Base-by-base conservation (phyloP, 1,284 basidiomycete species). In the Sporisorium sorghi region DNA sequence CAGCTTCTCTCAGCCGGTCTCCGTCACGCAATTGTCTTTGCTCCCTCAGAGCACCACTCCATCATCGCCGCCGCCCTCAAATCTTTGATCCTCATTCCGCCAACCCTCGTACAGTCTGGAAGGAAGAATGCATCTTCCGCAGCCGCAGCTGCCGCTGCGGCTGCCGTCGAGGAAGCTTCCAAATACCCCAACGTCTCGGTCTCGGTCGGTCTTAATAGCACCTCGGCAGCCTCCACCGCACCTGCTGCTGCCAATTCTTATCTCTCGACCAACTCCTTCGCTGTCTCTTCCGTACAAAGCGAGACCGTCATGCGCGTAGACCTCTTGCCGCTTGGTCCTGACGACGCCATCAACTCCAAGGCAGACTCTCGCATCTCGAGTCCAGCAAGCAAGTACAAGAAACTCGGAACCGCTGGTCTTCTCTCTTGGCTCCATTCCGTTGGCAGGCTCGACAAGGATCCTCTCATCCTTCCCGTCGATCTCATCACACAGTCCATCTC, bases 391-490 rank as follows among this genome's bases (percentile, higher is more conserved):
- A 70, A 66, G 30, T 70, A 66, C 58, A 70, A 70, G 51, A 70
- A 57, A 33, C 73, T 78, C 49, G 82, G 83, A 24, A 83, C 82
- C 10, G 81, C 83, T 11, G 77, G 82, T 28, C 73, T 84, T 24
- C 62, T 84, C 35, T 67, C 72, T n/a, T 84, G 83, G 83, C 72
- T 83, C n/a, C 71, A 76, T n/a, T 73, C 71, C 15, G 69, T 81
- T 52, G 79, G 79, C 21, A 71, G 76, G 58, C 68, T 84, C 23
- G 75, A 79, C 55, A 78, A 75, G 35, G 79, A 83, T 39, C 83
- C 82, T 14, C 74, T 84, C 32, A 59, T 84, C n/a, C 73, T 84
- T 21, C 83, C 83, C 3, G 69, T 81, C 32, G 83, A 84, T 56
- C 47, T 84, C 35, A 64, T 84, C 56, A 69, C 69, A 17, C 80